Evolutionary conservation across 306 rosid genomes (phyloP).

Genomic region (Ochetophila trinervis): DNA sequence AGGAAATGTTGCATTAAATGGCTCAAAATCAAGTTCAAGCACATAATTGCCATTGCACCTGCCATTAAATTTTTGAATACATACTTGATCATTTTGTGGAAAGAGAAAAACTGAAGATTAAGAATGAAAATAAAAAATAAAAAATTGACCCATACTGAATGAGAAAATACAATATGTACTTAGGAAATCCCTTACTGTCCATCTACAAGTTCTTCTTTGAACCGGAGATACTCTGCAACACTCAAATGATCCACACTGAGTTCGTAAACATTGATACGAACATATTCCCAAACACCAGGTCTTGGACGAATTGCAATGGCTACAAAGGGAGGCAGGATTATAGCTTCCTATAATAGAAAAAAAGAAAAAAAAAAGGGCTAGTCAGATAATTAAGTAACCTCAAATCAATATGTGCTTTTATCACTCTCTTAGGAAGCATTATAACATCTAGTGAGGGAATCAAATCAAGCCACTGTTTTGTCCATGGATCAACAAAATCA

Average conservation of each 20-base stretch:
- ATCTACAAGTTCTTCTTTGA: constrained; percentile 84
- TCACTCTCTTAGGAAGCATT: no score
- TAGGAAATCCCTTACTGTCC: constrained; percentile 41
- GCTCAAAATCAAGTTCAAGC: constrained; percentile 93
- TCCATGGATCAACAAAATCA: no score
- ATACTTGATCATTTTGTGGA: not conserved
- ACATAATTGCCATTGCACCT: constrained; percentile 45
- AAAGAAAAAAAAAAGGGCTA: not conserved
- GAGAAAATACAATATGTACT: not conserved
- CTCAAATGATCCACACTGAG: constrained; percentile 80
- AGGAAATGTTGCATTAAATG: constrained; percentile 82
- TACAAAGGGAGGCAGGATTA: constrained; percentile 84
- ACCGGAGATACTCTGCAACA: constrained; percentile 72
- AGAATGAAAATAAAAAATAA: no score
- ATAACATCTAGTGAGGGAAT: no score
- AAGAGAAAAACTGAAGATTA: no score
- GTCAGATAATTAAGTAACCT: no score
- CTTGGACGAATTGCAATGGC: constrained; percentile 88
- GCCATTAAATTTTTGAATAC: not conserved
- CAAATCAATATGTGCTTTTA: no score
- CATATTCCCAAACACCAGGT: constrained; percentile 88
- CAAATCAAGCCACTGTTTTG: no score
- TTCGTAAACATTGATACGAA: constrained; percentile 77
- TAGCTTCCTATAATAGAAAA: constrained; percentile 52
- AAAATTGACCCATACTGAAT: not conserved